Evolutionary conservation across 2,329 filamentous ascomycete species (phyloP).

Genomic region (Sordariomycetes sp.): DNA sequence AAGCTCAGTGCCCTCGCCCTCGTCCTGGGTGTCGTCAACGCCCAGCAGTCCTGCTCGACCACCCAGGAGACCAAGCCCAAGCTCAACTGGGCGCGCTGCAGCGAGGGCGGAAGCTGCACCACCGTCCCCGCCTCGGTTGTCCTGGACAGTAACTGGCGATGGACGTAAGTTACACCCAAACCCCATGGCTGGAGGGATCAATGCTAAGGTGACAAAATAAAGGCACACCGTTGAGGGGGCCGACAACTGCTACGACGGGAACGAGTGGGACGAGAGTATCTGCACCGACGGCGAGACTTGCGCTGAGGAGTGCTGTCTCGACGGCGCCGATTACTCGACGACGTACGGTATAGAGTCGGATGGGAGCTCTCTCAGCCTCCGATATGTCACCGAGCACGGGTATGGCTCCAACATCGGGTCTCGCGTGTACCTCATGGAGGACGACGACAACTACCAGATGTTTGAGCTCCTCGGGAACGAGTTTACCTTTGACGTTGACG

Average conservation of each 20-base stretch:
- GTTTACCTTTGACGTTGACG: slow-evolving; percentile 56
- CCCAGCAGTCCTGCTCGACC: slow-evolving; percentile 39
- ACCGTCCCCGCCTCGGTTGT: slow-evolving; percentile 37
- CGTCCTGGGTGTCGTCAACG: slow-evolving; percentile 29
- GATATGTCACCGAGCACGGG: slow-evolving; percentile 37
- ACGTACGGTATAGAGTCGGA: slow-evolving; percentile 36
- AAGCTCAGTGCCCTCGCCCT: slow-evolving; percentile 20
- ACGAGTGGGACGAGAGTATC: slow-evolving; percentile 20
- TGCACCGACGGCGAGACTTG: slow-evolving; percentile 29
- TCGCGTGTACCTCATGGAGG: slow-evolving; percentile 48
- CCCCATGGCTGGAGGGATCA: not conserved
- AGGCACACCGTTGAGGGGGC: slow-evolving; percentile 24
- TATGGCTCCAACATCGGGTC: slow-evolving; percentile 29
- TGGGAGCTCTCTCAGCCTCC: slow-evolving; percentile 34
- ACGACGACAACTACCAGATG: slow-evolving; percentile 44
- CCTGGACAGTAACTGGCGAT: slow-evolving; percentile 52
- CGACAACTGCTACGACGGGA: slow-evolving; percentile 38
- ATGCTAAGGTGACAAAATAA: not conserved
- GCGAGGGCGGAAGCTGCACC: slow-evolving; percentile 36
- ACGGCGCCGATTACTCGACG: slow-evolving; percentile 30
- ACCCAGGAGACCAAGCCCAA: slow-evolving; percentile 39
- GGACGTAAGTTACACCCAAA: slow-evolving; percentile 24
- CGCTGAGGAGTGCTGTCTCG: slow-evolving; percentile 31
- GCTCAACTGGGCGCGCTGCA: slow-evolving; percentile 43
- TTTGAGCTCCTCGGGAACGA: slow-evolving; percentile 52